These are phyloP conservation scores for Cutaneotrichosporon dermatis DNA, from an alignment of 1,284 basidiomycete species.

Conservation along the genomic window DNA sequence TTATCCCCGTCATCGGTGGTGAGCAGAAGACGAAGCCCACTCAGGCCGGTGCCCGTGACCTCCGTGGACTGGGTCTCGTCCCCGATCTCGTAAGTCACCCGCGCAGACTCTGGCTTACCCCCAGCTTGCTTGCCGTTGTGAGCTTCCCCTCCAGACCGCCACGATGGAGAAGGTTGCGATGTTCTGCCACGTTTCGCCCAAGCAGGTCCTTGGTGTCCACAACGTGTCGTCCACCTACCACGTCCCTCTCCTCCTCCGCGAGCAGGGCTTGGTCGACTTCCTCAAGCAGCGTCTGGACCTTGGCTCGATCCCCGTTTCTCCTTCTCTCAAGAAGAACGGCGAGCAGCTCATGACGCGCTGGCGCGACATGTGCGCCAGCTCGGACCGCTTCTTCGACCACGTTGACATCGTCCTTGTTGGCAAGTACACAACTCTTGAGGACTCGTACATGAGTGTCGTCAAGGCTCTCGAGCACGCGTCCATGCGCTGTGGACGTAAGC, in stretches of 20 bases:
- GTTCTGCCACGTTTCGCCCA: slow-evolving; percentile 94
- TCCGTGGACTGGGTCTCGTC: slow-evolving; percentile 86
- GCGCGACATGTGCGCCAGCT: slow-evolving; percentile 77
- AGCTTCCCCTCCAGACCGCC: slow-evolving; percentile 63
- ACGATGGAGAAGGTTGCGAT: slow-evolving; percentile 97
- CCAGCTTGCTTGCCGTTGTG: slow-evolving; percentile 84
- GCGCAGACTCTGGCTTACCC: not conserved
- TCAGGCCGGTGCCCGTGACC: slow-evolving; percentile 90
- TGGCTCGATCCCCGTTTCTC: slow-evolving; percentile 57
- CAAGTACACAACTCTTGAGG: slow-evolving; percentile 95
- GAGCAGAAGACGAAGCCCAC: slow-evolving; percentile 99
- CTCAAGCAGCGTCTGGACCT: slow-evolving; percentile 78
- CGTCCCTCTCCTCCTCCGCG: slow-evolving; percentile 85
- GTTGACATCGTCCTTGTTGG: slow-evolving; percentile 91
- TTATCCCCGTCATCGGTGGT: slow-evolving; percentile 95
- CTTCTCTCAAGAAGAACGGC: slow-evolving; percentile 61
- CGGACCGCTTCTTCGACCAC: slow-evolving; percentile 86
- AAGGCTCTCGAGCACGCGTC: slow-evolving; percentile 97
- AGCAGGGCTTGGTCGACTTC: slow-evolving; percentile 86
- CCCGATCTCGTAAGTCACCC: slow-evolving; percentile 72
- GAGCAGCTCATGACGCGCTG: slow-evolving; percentile 65
- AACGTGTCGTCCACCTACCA: slow-evolving; percentile 97
- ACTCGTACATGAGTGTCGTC: slow-evolving; percentile 98
- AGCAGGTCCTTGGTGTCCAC: slow-evolving; percentile 95
- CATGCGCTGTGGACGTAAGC: slow-evolving; percentile 80